Evolutionary conservation across 2,329 filamentous ascomycete genomes (phyloP).

Genomic region (Botryotinia convoluta): DNA sequence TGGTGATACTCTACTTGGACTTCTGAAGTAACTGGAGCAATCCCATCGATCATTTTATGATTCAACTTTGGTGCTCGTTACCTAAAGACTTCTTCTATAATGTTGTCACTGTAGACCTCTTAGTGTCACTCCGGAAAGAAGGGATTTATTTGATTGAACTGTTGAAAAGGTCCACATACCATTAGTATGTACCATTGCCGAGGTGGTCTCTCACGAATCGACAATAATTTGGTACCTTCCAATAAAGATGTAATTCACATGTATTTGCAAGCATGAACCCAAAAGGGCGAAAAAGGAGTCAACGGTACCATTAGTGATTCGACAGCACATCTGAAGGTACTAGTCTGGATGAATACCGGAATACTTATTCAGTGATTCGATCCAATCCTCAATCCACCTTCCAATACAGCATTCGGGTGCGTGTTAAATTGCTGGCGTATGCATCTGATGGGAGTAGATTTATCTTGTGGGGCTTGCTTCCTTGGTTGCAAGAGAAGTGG

Average conservation of each 20-base stretch:
- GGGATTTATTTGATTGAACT: not conserved
- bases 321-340: conserved; percentile 3
- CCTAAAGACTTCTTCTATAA: not conserved
- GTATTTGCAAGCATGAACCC: not conserved
- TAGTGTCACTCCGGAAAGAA: conserved; percentile 2
- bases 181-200: not conserved
- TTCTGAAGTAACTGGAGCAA: not conserved
- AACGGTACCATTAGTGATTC: not conserved
- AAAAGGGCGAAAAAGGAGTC: not conserved
- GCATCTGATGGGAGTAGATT: not conserved
- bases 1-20: no score
- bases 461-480: not conserved
- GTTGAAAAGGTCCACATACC: not conserved
- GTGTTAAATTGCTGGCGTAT: not conserved
- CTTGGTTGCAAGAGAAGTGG: not conserved
- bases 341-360: not conserved
- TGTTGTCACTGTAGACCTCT: not conserved
- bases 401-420: not conserved
- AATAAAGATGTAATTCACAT: not conserved
- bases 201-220: conserved; percentile 1
- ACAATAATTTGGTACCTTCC: not conserved
- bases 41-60: not conserved
- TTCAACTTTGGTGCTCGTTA: not conserved
- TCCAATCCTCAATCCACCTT: not conserved
- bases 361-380: not conserved